Percentiles rank a stretch among this genome's conserved stretches.
phyloP scores from a whole-genome alignment of 2,329 filamentous ascomycete genomes.

The Penicillium sclerotigenum region DNA sequence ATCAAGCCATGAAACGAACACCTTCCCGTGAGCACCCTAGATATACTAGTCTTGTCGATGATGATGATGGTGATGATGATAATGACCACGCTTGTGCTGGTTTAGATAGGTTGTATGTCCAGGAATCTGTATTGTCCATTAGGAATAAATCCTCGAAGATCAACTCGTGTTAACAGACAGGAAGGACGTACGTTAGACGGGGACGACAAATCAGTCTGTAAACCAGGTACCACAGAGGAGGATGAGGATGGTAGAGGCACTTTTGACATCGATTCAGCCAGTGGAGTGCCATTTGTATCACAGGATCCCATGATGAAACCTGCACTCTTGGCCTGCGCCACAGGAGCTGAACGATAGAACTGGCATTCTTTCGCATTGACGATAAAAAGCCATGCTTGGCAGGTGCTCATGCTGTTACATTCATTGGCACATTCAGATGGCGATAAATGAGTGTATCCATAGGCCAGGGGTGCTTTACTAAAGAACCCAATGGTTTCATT shows the following conservation, averaged over 20 bases:
- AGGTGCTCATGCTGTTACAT: background rate
- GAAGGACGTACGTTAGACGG: background rate
- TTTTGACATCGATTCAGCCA: background rate
- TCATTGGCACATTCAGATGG: conserved; percentile 4
- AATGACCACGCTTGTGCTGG: too few relatives aligned
- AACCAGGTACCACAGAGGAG: background rate
- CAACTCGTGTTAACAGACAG: background rate
- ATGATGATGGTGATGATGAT: too few relatives aligned
- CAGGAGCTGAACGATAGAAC: conserved; percentile 2
- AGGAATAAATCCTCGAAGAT: background rate
- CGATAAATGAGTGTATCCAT: conserved; percentile 2
- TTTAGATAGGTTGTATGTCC: too few relatives aligned
- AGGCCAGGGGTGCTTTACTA: conserved; percentile 4
- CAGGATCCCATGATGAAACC: conserved; percentile 8
- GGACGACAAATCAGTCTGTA: background rate
- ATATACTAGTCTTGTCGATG: too few relatives aligned
- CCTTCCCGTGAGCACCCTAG: too few relatives aligned
- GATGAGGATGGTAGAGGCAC: background rate
- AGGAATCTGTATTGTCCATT: background rate
- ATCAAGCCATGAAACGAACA: too few relatives aligned
- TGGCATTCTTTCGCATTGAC: conserved; percentile 5
- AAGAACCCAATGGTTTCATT: conserved; percentile 6
- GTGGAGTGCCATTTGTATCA: background rate
- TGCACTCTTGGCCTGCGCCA: conserved; percentile 5
- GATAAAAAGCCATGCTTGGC: conserved; percentile 4